Evolutionary conservation across 768 basidiomycete genomes (phyloP).

Genomic region (Naganishia vaughanmartiniae): DNA sequence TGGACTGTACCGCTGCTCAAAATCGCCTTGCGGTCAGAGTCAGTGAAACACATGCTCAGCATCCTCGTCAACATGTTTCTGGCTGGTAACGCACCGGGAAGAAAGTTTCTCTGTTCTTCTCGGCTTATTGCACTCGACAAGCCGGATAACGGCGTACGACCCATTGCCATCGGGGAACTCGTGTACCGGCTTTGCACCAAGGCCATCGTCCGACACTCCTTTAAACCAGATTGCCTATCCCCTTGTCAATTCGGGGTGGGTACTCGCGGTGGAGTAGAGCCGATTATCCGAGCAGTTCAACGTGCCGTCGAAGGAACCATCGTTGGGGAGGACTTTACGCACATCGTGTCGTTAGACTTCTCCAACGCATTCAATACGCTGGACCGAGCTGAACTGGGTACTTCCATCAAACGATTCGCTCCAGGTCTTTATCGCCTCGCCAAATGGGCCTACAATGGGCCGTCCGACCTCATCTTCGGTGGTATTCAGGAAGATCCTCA

Average conservation of each 20-base stretch:
- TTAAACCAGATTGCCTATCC: constrained; percentile 10
- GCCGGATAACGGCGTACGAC: no score
- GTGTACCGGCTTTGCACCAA: constrained; percentile 34
- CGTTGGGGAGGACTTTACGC: constrained; percentile 11
- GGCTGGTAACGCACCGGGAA: no score
- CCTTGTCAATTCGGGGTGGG: constrained; percentile 35
- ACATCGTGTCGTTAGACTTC: constrained; percentile 35
- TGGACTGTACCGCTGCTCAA: no score
- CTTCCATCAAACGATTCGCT: constrained; percentile 32
- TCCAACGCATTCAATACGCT: no score
- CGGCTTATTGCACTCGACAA: no score
- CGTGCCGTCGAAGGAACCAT: constrained; percentile 27
- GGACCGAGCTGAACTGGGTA: no score
- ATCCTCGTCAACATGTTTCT: no score
- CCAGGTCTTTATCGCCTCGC: constrained; percentile 28
- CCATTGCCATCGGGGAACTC: constrained; percentile 39
- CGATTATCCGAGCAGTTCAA: no score
- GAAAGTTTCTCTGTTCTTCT: no score
- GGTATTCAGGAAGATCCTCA: not conserved
- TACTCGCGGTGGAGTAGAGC: constrained; percentile 31
- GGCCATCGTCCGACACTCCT: constrained; percentile 28
- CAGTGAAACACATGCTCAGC: no score
- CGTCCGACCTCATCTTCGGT: not conserved
- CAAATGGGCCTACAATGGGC: constrained; percentile 25
- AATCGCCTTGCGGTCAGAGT: no score